phyloP scores from a whole-genome alignment of 2,329 filamentous ascomycete species.

The Diaporthe sp. region DNA sequence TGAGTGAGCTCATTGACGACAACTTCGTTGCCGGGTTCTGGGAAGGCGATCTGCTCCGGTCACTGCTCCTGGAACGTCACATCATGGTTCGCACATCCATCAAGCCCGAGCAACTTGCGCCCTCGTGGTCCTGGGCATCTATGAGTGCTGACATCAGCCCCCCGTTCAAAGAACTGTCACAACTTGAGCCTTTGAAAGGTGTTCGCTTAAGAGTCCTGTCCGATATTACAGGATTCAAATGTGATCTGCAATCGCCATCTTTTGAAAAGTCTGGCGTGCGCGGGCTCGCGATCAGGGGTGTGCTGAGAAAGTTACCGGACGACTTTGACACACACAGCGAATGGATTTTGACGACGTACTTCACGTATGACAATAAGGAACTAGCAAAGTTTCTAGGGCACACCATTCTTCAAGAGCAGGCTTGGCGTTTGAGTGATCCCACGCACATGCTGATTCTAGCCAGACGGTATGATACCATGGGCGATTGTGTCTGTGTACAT shows the following conservation, averaged over 20 bases:
- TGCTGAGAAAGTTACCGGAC: neutral
- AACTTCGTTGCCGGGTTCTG: conserved; percentile 1
- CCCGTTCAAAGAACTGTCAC: fast-evolving
- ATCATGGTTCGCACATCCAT: neutral
- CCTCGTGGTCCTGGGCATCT: conserved; percentile 11
- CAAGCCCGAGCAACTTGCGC: neutral
- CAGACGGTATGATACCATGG: neutral
- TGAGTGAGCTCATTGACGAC: neutral
- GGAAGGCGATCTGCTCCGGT: neutral
- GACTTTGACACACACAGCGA: neutral
- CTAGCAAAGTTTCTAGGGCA: neutral
- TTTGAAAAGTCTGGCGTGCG: conserved; percentile 1
- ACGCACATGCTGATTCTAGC: conserved; percentile 1
- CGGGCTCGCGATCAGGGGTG: neutral
- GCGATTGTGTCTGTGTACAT: fast-evolving
- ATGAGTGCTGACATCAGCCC: neutral
- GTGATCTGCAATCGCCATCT: neutral
- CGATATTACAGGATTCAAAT: conserved; percentile 1
- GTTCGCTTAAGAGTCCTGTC: neutral
- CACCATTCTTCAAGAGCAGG: neutral
- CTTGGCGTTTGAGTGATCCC: neutral
- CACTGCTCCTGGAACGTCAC: neutral
- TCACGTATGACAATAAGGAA: neutral
- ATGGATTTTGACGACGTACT: neutral
- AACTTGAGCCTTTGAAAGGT: neutral